Conservation (phyloP, 176 grass and related monocot species). For the Canna indica region DNA sequence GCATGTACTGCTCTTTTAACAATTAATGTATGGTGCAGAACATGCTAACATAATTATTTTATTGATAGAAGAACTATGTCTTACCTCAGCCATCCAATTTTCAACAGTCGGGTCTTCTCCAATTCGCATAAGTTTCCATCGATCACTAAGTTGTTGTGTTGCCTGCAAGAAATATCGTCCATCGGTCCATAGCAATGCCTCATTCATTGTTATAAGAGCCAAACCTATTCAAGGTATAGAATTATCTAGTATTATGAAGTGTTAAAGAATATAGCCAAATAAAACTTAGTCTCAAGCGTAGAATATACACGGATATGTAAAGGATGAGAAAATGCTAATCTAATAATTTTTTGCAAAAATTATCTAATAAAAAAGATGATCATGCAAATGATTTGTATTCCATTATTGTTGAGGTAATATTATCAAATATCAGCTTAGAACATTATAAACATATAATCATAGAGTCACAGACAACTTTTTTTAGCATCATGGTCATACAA, state of each 20-base stretch:
- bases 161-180: slow-evolving; percentile 96
- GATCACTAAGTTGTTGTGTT: slow-evolving; percentile 49
- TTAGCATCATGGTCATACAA: too few species aligned
- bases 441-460: too few species aligned
- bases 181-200: slow-evolving; percentile 94
- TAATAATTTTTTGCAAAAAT: not conserved
- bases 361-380: not conserved
- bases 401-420: too few species aligned
- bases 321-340: not conserved
- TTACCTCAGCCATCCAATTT: slow-evolving; percentile 75
- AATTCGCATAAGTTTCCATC: slow-evolving; percentile 89
- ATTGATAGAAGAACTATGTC: slow-evolving; percentile 7
- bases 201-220: slow-evolving; percentile 83
- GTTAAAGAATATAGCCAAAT: slow-evolving; percentile 5
- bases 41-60: not conserved
- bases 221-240: slow-evolving; percentile 36
- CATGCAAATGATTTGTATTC: not conserved
- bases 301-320: not conserved
- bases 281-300: not conserved
- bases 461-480: too few species aligned
- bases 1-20: not conserved
- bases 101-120: slow-evolving; percentile 86
- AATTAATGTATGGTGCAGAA: not conserved
- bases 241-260: not conserved
- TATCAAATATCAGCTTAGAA: too few species aligned